phyloP scores from a whole-genome alignment of 345 rosid species.

The Gossypioides kirkii region DNA sequence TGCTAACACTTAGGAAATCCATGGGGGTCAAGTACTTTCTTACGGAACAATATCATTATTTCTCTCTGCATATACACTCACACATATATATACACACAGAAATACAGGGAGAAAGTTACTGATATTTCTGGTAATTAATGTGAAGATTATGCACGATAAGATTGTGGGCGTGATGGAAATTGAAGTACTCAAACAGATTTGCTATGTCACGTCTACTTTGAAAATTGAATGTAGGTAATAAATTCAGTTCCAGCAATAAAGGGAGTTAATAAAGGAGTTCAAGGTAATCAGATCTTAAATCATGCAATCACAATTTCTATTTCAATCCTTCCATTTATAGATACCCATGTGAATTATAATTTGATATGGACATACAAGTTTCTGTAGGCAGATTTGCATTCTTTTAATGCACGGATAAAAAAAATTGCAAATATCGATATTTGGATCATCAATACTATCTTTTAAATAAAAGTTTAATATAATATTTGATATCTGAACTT shows the following conservation, averaged over 20 bases:
- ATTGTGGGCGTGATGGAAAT: background rate
- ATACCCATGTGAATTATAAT: too few species aligned
- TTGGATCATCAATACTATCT: too few species aligned
- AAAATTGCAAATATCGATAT: too few species aligned
- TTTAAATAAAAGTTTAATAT: too few species aligned
- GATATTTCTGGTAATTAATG: background rate
- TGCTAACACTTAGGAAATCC: background rate
- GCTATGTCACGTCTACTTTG: background rate
- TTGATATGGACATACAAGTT: too few species aligned
- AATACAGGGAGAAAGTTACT: background rate
- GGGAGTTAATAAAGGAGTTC: background rate
- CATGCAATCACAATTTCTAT: too few species aligned
- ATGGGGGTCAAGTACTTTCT: background rate
- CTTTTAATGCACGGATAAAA: too few species aligned
- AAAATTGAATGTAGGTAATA: background rate
- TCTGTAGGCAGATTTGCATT: too few species aligned
- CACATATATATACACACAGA: background rate
- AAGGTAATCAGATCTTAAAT: background rate
- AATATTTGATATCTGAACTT: too few species aligned
- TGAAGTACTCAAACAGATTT: background rate
- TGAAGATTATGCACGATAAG: background rate
- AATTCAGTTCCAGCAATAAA: background rate
- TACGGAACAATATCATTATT: background rate
- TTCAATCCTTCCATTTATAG: too few species aligned
- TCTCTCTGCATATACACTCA: too few species aligned